These are phyloP conservation scores for Protea cynaroides DNA, from an alignment of 164 flowering plant species.

Conservation along the genomic window DNA sequence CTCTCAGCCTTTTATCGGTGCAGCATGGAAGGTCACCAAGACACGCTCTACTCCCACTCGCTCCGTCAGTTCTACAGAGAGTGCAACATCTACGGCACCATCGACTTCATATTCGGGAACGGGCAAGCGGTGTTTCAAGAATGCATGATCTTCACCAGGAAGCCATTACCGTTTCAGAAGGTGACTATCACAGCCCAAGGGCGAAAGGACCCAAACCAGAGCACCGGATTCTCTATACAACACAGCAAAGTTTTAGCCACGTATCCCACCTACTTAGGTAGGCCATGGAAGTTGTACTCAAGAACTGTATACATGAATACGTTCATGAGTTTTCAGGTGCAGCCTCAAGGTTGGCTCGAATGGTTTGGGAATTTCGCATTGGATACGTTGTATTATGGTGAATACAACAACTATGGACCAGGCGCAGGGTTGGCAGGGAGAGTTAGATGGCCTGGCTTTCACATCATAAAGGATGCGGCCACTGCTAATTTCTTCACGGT, in stretches of 20 bases:
- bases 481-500: slow-evolving; percentile 7
- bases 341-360: slow-evolving; percentile 20
- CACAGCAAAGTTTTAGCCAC: slow-evolving; percentile 13
- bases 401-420: slow-evolving; percentile 21
- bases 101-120: slow-evolving; percentile 22
- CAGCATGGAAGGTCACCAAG: slow-evolving; percentile 48
- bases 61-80: slow-evolving; percentile 21
- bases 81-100: slow-evolving; percentile 17
- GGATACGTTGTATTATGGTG: slow-evolving; percentile 21
- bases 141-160: background rate
- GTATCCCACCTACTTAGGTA: slow-evolving; percentile 15
- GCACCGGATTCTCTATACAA: slow-evolving; percentile 6
- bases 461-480: background rate
- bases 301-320: slow-evolving; percentile 21
- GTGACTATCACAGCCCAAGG: slow-evolving; percentile 7
- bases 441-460: slow-evolving; percentile 23
- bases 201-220: background rate
- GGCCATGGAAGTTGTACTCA: slow-evolving; percentile 24
- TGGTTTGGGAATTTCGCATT: slow-evolving; percentile 20
- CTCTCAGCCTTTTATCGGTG: slow-evolving; percentile 41
- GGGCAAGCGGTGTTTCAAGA: slow-evolving; percentile 13
- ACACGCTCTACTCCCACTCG: slow-evolving; percentile 17
- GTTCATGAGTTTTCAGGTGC: slow-evolving; percentile 11
- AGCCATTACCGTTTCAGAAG: background rate
- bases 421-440: slow-evolving; percentile 8